A percentile compares a stretch with the other conserved stretches of the same genome.
These are phyloP conservation scores for Talaromyces sp. DNA, from an alignment of 2,329 filamentous ascomycete genomes.

Conservation along the genomic window DNA sequence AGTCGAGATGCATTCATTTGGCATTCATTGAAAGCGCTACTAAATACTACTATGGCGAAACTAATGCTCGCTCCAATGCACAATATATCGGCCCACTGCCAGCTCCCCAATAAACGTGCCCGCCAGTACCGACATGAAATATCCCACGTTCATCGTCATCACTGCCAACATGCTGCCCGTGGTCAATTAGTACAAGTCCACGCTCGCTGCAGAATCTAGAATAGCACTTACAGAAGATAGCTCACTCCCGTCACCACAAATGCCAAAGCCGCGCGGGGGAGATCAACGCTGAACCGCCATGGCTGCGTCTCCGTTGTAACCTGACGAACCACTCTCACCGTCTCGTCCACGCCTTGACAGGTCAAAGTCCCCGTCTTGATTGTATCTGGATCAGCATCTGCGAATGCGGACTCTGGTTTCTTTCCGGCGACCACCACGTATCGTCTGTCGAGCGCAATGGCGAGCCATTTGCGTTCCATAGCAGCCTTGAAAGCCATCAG, in stretches of 20 bases:
- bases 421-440: conserved; percentile 70
- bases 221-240: conserved; percentile 71
- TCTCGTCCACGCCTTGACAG: conserved; percentile 74
- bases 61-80: conserved; percentile 46
- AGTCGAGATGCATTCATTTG: too few species aligned
- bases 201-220: background rate
- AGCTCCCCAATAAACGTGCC: conserved; percentile 84
- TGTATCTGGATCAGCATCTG: conserved; percentile 37
- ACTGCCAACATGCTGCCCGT: conserved; percentile 76
- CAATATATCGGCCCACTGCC: conserved; percentile 64
- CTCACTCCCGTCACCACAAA: conserved; percentile 69
- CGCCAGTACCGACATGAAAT: conserved; percentile 73
- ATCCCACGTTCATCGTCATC: conserved; percentile 84
- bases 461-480: conserved; percentile 61
- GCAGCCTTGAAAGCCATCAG: conserved; percentile 64
- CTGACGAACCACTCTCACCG: conserved; percentile 66
- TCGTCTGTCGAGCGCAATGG: conserved; percentile 65
- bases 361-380: conserved; percentile 60
- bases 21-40: too few species aligned
- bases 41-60: too few species aligned
- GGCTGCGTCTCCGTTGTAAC: conserved; percentile 53
- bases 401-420: conserved; percentile 53
- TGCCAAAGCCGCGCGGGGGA: conserved; percentile 65
- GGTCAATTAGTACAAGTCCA: background rate
- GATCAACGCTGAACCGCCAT: conserved; percentile 76